phyloP scores from a whole-genome alignment of 2,329 filamentous ascomycete species.

The Colletotrichum limetticola region DNA sequence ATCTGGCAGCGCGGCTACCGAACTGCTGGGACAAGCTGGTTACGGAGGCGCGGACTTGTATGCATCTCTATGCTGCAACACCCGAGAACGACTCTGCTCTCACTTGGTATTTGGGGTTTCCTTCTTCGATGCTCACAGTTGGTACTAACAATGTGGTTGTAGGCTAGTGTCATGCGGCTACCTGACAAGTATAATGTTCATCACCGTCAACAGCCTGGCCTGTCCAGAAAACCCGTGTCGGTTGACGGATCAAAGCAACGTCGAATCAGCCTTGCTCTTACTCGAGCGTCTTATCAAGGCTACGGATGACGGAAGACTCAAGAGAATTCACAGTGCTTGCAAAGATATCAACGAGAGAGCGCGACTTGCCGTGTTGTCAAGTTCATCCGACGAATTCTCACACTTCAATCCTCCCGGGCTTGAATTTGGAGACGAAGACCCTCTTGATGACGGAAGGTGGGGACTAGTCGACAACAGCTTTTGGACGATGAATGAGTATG shows the following conservation, averaged over 20 bases:
- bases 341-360: conserved; percentile 26
- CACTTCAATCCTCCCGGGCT: conserved; percentile 7
- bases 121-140: too few species aligned
- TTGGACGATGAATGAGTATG: background rate
- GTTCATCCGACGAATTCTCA: background rate
- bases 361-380: background rate
- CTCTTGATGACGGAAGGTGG: conserved; percentile 10
- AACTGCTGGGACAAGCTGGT: conserved; percentile 29
- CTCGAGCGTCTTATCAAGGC: conserved; percentile 9
- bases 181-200: conserved; percentile 30
- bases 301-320: conserved; percentile 10
- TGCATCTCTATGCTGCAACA: conserved; percentile 26
- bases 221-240: background rate
- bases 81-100: conserved; percentile 18
- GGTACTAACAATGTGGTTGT: background rate
- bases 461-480: background rate
- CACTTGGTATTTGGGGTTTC: conserved; percentile 14
- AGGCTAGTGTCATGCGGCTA: conserved; percentile 30
- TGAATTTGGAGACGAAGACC: conserved; percentile 19
- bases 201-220: conserved; percentile 27
- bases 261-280: conserved; percentile 17
- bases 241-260: conserved; percentile 23
- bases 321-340: conserved; percentile 18
- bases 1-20: background rate
- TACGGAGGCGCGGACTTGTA: conserved; percentile 10